Evolutionary conservation across 306 rosid species (phyloP).

Genomic region (Glycine soja): DNA sequence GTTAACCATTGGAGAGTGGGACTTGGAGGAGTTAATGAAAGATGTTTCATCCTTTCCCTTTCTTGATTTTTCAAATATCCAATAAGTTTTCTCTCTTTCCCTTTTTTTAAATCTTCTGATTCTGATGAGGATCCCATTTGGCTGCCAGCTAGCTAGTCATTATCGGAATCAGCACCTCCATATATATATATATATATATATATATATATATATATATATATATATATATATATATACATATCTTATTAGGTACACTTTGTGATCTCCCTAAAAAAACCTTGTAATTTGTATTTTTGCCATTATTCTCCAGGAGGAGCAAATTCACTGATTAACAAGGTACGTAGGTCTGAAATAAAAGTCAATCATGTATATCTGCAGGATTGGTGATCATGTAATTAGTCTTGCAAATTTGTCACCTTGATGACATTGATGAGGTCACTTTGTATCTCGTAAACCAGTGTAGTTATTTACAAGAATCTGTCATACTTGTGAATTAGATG

Average conservation of each 20-base stretch:
- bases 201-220: too few species aligned
- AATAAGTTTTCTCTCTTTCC: constrained; percentile 9
- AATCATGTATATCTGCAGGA: constrained; percentile 43
- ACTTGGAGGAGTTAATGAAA: constrained; percentile 88
- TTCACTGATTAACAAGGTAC: constrained; percentile 30
- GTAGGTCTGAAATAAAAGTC: constrained; percentile 53
- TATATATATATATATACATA: not conserved
- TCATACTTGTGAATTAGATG: constrained; percentile 42
- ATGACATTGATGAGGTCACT: constrained; percentile 37
- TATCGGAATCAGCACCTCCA: constrained; percentile 18
- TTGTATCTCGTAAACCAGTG: constrained; percentile 27
- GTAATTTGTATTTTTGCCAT: constrained; percentile 39
- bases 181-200: not conserved
- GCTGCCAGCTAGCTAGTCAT: not conserved
- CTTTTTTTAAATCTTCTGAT: constrained; percentile 10
- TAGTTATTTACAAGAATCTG: constrained; percentile 34
- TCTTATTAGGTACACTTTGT: constrained; percentile 7
- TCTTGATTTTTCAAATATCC: constrained; percentile 66
- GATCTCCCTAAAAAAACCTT: constrained; percentile 6
- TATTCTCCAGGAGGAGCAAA: constrained; percentile 11
- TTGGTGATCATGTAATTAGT: constrained; percentile 41
- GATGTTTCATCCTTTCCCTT: constrained; percentile 77
- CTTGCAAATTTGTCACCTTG: constrained; percentile 34
- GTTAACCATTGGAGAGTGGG: constrained; percentile 82
- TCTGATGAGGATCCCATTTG: not conserved